Percentiles rank a stretch among this genome's conserved stretches.
Conservation (phyloP, 768 basidiomycete genomes). For the Xerocomellus chrysenteron region DNA sequence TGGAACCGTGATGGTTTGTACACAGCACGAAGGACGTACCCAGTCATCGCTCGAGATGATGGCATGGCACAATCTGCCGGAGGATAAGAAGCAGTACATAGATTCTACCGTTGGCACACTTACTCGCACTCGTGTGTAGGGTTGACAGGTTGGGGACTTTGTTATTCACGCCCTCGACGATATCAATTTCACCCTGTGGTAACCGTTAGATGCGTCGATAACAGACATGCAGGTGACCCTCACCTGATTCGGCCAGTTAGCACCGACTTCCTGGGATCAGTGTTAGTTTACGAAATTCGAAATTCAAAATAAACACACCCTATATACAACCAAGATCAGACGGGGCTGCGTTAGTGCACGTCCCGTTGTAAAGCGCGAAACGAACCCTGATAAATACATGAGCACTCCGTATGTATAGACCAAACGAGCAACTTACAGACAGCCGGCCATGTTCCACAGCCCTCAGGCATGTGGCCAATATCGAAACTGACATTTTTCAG, state of each 20-base stretch:
- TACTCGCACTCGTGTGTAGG: constrained; percentile 29
- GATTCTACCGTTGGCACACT: neutral
- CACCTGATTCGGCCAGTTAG: constrained; percentile 26
- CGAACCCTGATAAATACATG: constrained; percentile 24
- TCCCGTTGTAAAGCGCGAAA: neutral
- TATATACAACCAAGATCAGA: constrained; percentile 1
- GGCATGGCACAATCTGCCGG: constrained; percentile 32
- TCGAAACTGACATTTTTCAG: constrained; percentile 29
- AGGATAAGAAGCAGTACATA: neutral
- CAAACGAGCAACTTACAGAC: constrained; percentile 26
- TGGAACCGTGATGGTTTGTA: neutral
- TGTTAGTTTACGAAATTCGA: neutral
- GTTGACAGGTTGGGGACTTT: constrained; percentile 29
- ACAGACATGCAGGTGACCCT: neutral
- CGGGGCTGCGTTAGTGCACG: neutral
- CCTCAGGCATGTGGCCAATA: constrained; percentile 38
- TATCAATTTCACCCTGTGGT: constrained; percentile 32
- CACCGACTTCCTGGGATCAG: constrained; percentile 25
- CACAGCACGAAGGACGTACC: constrained; percentile 21
- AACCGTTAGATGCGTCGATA: neutral
- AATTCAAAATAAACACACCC: constrained; percentile 18
- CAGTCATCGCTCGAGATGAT: constrained; percentile 28
- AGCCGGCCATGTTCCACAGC: constrained; percentile 41
- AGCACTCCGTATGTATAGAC: neutral
- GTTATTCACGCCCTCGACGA: constrained; percentile 35